Evolutionary conservation across 23 red algal species (phyloP), one percentile per base, ranked within the genome.

Genomic region (Porphyridium purpureum): DNA sequence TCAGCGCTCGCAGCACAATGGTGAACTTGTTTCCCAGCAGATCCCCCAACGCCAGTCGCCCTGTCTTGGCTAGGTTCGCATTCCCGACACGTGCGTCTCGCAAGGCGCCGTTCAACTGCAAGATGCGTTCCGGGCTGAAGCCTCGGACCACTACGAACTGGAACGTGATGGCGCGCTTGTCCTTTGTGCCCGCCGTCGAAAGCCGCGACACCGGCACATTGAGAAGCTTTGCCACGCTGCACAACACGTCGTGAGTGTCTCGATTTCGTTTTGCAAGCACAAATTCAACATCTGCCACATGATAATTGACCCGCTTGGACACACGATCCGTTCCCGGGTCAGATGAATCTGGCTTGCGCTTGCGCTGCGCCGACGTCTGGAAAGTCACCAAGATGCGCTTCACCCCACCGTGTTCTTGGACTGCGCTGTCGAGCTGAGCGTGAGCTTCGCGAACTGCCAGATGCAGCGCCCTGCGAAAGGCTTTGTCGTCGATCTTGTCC

Each of bases 121-220:
- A 59, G 7, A 98, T 11, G 4, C 70, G 61, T 25, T 50, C 14
- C 49, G 58, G 32, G n/a, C 67, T 24, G 8, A 81, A 35, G 3
- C 67, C 69, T 20, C 66, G 55, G 20, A 98, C 57, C 24, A 68
- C 62, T 11, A 98, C 62, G 50, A 69, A 59, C 54, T 98, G 90
- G 1, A 80, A 77, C 14, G 90, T 98, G 6, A 98, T 59, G 3
- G 48, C 90, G 34, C 90, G 79, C 46, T 79, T 83, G 40, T 98
- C 90, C 64, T 98, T 98, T 4, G 78, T 98, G 5, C 88, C 88
- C 6, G 90, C 79, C 49, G 73, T 67, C 2, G 59, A 61, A 36
- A 98, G 67, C 15, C 46, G 31, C 11, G 25, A 40, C 8, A 67
- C 29, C 8, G 56, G 50, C 28, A 80, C 42, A 11, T 51, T 65